These are phyloP conservation scores for Beta corolliflora DNA, from an alignment of 179 eudicot genomes.

Conservation along the genomic window DNA sequence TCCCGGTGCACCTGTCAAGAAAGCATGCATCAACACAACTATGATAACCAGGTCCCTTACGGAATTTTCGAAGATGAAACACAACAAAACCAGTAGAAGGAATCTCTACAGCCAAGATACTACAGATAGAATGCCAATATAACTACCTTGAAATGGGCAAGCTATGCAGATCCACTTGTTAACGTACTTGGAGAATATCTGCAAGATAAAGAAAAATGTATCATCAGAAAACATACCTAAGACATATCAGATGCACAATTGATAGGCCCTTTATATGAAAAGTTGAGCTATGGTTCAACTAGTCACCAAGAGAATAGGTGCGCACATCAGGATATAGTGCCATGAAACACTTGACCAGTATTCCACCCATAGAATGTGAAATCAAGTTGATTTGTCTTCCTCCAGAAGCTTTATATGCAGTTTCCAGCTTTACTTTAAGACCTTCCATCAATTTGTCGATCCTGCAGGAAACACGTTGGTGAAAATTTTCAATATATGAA, in stretches of 20 bases:
- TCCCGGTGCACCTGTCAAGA: conserved; percentile 90
- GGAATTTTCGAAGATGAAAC: neutral
- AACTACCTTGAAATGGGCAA: conserved; percentile 93
- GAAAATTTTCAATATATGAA: neutral
- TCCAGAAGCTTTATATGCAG: conserved; percentile 81
- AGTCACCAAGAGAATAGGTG: conserved; percentile 23
- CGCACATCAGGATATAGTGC: conserved; percentile 74
- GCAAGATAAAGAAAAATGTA: conserved; percentile 22
- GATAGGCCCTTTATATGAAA: neutral
- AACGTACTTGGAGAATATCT: conserved; percentile 87
- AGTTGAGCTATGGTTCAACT: conserved; percentile 17
- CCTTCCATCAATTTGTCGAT: conserved; percentile 80
- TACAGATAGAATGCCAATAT: neutral
- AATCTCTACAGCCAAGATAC: neutral
- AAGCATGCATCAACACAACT: conserved; percentile 20
- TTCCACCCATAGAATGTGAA: conserved; percentile 98
- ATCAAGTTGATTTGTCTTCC: conserved; percentile 88
- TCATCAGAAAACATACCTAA: neutral
- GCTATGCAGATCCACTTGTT: conserved; percentile 93
- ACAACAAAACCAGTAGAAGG: neutral
- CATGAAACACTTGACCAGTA: conserved; percentile 79
- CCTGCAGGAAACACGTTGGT: conserved; percentile 36
- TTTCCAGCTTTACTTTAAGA: conserved; percentile 66
- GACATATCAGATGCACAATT: neutral
- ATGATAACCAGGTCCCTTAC: neutral